These are phyloP conservation scores for Ophiosphaerella narmari DNA, from an alignment of 2,329 filamentous ascomycete genomes.

Conservation along the genomic window DNA sequence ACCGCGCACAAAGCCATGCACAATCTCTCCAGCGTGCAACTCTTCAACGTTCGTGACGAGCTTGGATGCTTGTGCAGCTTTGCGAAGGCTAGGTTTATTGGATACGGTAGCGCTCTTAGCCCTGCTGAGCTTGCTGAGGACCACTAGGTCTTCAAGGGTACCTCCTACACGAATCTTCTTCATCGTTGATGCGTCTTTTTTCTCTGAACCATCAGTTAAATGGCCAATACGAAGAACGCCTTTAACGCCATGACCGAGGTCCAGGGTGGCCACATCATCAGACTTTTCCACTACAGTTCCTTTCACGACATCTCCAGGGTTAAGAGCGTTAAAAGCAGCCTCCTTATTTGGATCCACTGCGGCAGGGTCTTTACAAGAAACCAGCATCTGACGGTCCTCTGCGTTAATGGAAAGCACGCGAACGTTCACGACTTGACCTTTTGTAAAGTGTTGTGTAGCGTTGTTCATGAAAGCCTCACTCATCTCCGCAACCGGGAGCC, in stretches of 20 bases:
- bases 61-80: constrained; percentile 71
- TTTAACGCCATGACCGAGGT: constrained; percentile 76
- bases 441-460: constrained; percentile 83
- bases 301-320: constrained; percentile 73
- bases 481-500: constrained; percentile 94
- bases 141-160: constrained; percentile 76
- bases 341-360: constrained; percentile 78
- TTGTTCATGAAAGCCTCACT: constrained; percentile 94
- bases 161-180: constrained; percentile 86
- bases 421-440: constrained; percentile 89
- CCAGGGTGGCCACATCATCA: constrained; percentile 61
- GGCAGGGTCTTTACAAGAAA: constrained; percentile 90
- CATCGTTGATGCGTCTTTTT: constrained; percentile 76
- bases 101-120: constrained; percentile 77
- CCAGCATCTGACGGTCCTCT: constrained; percentile 72
- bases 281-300: constrained; percentile 65
- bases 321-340: constrained; percentile 71
- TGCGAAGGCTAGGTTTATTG: constrained; percentile 81
- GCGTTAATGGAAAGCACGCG: constrained; percentile 82
- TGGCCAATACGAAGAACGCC: constrained; percentile 78
- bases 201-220: constrained; percentile 79
- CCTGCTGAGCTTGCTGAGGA: constrained; percentile 82
- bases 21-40: constrained; percentile 68
- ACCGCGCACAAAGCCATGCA: constrained; percentile 83
- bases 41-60: constrained; percentile 75